Evolutionary conservation across 2,329 filamentous ascomycete species (phyloP), one percentile per base, ranked within the genome.

Genomic region (Intubia oerlemansii): DNA sequence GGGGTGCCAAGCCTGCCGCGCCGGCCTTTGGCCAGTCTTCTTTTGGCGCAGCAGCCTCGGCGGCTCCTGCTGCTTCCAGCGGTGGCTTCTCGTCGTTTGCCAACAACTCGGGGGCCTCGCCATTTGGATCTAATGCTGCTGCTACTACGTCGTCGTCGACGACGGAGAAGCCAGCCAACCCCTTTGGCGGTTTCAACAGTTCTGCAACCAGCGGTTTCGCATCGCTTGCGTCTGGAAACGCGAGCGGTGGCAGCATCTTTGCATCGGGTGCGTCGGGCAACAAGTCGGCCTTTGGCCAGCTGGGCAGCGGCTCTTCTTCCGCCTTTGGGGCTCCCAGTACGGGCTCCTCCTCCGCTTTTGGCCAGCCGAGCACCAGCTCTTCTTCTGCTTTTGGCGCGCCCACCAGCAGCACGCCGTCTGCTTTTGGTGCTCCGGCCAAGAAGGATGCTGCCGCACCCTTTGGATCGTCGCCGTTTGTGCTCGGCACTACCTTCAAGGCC

Each of bases 401-500:
- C 1, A 22, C 15, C 5, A 7, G 35, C 17, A 44, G 49, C 4
- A n/a, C n/a, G n/a, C 48, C 47, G 41, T 46, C 46, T 6, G 21
- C 21, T 11, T 23, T 23, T 23, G 21, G 21, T 9, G 21, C 21
- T 5, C 21, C 49, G 18, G 44, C 41, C 17, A 48, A 54, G 13
- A 57, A 56, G 32, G 7, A 46, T 31, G 41, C 43, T 12, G 19
- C 36, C 32, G 28, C 44, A 35, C 36, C 44, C 7, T 61, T 66
- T 41, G 58, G 55, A 16, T 57, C 57, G n/a, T 49, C 53, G 11
- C 59, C 64, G 1, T 80, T 80, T 50, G 73, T 75, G 39, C 53
- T 80, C 11, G 61, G 62, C 22, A 71, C 66, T 17, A 70, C 65
- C 2, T 81, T 80, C 50, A 67, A 70, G 41, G 57, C 59, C 7